These are phyloP conservation scores for Aspergillus ostianus DNA, from an alignment of 495 filamentous ascomycete genomes.

Conservation along the genomic window DNA sequence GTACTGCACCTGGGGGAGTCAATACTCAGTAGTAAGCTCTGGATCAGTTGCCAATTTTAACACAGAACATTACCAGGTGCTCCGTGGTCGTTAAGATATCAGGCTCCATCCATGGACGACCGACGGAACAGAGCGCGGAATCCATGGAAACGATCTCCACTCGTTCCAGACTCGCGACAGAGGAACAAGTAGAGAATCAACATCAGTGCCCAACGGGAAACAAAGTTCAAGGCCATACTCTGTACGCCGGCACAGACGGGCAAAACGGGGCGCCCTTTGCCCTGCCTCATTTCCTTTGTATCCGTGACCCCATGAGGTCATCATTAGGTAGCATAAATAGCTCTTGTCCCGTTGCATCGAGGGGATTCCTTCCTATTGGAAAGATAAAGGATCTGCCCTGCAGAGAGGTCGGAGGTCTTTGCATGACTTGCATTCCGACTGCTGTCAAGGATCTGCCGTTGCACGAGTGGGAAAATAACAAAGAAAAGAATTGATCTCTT, in stretches of 20 bases:
- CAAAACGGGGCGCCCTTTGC: background rate
- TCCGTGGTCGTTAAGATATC: background rate
- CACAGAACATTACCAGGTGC: too few relatives aligned
- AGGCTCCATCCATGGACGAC: background rate
- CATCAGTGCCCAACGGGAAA: background rate
- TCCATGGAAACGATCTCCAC: background rate
- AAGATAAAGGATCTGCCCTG: background rate
- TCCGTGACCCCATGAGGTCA: conserved; percentile 5
- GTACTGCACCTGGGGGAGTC: too few relatives aligned
- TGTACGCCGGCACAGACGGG: too few relatives aligned
- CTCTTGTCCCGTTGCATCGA: background rate
- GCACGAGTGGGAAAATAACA: background rate
- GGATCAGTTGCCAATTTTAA: background rate
- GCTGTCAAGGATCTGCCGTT: too few relatives aligned
- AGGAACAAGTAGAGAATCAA: background rate
- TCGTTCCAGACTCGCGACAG: background rate
- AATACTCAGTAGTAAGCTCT: background rate
- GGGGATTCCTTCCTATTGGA: background rate
- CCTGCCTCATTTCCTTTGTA: conserved; percentile 1
- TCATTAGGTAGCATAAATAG: conserved; percentile 5
- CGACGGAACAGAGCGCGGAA: background rate
- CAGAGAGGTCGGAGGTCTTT: background rate
- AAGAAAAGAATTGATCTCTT: background rate
- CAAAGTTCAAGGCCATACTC: background rate
- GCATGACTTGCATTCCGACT: background rate